phyloP scores from a whole-genome alignment of 306 rosid species.

The Arachis hypogaea region DNA sequence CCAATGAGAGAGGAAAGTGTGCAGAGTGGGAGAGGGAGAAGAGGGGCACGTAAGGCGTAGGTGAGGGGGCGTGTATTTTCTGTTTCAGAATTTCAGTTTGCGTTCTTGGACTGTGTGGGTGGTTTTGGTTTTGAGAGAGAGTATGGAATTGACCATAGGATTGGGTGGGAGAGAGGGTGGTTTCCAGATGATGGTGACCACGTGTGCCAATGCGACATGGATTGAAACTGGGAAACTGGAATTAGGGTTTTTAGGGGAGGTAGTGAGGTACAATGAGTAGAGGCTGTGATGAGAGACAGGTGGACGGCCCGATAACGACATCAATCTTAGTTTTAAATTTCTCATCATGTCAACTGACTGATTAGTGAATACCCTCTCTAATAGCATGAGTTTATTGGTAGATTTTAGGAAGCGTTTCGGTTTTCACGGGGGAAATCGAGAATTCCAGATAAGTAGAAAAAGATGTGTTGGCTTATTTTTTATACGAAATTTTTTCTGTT shows the following conservation, averaged over 20 bases:
- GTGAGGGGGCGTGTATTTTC: neutral
- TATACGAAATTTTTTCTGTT: too few species aligned
- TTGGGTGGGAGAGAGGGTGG: neutral
- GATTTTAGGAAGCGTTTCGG: too few species aligned
- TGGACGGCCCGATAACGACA: conserved; percentile 47
- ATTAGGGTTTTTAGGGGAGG: neutral
- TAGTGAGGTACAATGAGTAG: neutral
- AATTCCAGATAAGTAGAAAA: too few species aligned
- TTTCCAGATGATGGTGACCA: conserved; percentile 43
- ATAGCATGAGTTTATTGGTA: too few species aligned
- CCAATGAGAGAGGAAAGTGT: neutral
- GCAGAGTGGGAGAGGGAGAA: neutral
- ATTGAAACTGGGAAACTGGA: neutral
- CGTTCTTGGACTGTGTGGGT: conserved; percentile 37
- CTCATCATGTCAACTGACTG: neutral
- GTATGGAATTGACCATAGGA: conserved; percentile 35
- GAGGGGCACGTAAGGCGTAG: conserved; percentile 50
- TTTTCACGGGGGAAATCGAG: too few species aligned
- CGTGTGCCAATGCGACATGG: conserved; percentile 37
- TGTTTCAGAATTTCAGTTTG: too few species aligned
- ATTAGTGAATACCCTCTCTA: neutral
- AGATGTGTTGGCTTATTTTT: too few species aligned
- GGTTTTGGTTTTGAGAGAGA: neutral
- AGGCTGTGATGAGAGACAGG: conserved; percentile 20
- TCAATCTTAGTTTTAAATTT: neutral